A percentile compares a stretch with the other conserved stretches of the same genome.
Evolutionary conservation across 2,329 filamentous ascomycete species (phyloP).

Genomic region (Aspergillus persii): DNA sequence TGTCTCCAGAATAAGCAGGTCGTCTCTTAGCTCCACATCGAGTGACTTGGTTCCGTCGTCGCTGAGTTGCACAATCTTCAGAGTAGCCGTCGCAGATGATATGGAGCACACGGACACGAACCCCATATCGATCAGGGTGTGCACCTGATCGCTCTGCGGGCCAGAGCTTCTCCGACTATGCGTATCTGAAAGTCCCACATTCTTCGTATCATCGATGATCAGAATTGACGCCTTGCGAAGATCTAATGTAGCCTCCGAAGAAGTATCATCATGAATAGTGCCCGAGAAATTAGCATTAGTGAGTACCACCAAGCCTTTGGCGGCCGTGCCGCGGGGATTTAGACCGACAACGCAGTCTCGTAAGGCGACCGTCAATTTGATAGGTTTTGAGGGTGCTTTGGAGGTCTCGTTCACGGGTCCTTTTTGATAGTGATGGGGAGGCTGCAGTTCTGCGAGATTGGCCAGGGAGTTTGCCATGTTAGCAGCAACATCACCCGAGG

Average conservation of each 20-base stretch:
- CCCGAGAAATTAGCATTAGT: slow-evolving; percentile 74
- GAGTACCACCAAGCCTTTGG: slow-evolving; percentile 76
- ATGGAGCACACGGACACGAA: slow-evolving; percentile 86
- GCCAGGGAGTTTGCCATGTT: slow-evolving; percentile 77
- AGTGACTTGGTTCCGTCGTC: slow-evolving; percentile 64
- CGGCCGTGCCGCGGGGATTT: slow-evolving; percentile 71
- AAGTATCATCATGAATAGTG: slow-evolving; percentile 62
- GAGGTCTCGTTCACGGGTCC: slow-evolving; percentile 16
- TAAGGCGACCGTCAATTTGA: slow-evolving; percentile 59
- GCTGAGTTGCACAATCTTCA: slow-evolving; percentile 59
- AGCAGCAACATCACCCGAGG: slow-evolving; percentile 69
- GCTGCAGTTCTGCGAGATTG: slow-evolving; percentile 64
- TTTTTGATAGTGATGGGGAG: slow-evolving; percentile 18
- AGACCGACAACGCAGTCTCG: slow-evolving; percentile 79
- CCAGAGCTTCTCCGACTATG: slow-evolving; percentile 26
- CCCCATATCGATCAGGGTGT: slow-evolving; percentile 59
- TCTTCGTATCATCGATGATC: slow-evolving; percentile 71
- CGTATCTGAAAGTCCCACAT: slow-evolving; percentile 41
- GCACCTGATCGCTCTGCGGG: slow-evolving; percentile 45
- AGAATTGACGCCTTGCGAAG: slow-evolving; percentile 80
- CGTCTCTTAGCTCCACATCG: slow-evolving; percentile 78
- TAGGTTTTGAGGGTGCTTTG: slow-evolving; percentile 50
- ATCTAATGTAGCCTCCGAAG: slow-evolving; percentile 63
- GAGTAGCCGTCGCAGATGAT: slow-evolving; percentile 70
- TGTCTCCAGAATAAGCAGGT: slow-evolving; percentile 85